These are phyloP conservation scores for Globisporangium polare DNA, from an alignment of 352 stramenopile genomes.

Conservation along the genomic window DNA sequence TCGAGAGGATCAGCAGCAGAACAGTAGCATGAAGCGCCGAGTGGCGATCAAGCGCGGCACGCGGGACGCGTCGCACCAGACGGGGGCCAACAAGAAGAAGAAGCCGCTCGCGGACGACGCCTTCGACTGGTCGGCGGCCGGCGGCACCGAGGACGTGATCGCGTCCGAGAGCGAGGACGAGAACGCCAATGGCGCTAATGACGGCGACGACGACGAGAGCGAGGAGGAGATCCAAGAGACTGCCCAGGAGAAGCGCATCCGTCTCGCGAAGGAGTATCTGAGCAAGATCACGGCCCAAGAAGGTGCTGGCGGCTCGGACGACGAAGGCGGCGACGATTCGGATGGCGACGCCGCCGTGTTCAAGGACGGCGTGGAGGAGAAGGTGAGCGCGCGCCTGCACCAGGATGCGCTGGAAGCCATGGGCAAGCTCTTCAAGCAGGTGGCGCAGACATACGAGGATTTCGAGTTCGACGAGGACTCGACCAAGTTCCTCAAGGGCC, in stretches of 20 bases:
- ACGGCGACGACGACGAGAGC: constrained; percentile 44
- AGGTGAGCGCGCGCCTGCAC: constrained; percentile 73
- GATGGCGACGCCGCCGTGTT: constrained; percentile 28
- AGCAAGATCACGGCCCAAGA: constrained; percentile 80
- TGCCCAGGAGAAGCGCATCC: constrained; percentile 85
- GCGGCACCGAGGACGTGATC: constrained; percentile 48
- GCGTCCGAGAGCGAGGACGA: constrained; percentile 72
- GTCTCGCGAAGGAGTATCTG: constrained; percentile 88
- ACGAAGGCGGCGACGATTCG: constrained; percentile 42
- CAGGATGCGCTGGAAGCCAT: constrained; percentile 82
- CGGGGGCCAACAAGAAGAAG: constrained; percentile 54
- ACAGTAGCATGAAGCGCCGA: constrained; percentile 19
- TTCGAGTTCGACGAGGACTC: constrained; percentile 83
- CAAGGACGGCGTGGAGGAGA: constrained; percentile 50
- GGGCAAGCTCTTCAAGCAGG: constrained; percentile 87
- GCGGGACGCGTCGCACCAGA: constrained; percentile 23
- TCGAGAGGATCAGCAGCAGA: background rate
- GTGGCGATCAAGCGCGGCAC: constrained; percentile 52
- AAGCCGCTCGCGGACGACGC: constrained; percentile 58
- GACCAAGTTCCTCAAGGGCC: constrained; percentile 71
- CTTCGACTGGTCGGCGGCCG: constrained; percentile 74
- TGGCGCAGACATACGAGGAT: constrained; percentile 68
- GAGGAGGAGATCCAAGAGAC: constrained; percentile 73
- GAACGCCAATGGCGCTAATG: constrained; percentile 21
- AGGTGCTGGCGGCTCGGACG: constrained; percentile 23